A percentile compares a stretch with the other conserved stretches of the same genome.
Evolutionary conservation across 257 asterid genomes (phyloP).

Genomic region (Solanum phureja): DNA sequence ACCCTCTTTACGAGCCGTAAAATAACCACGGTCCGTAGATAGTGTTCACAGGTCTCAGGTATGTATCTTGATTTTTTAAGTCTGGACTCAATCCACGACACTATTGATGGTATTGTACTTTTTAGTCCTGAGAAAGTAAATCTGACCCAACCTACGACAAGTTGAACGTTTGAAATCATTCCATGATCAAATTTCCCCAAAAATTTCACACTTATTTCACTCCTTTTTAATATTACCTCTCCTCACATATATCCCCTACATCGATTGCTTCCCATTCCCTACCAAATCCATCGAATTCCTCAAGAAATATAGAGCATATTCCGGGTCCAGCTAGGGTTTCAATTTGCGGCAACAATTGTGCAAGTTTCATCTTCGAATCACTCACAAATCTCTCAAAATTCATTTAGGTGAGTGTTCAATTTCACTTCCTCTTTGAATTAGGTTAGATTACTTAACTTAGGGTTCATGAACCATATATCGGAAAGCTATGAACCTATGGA

Average conservation of each 20-base stretch:
- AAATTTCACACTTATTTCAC: too few species aligned
- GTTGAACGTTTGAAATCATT: not conserved
- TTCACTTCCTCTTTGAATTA: too few species aligned
- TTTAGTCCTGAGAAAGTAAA: not conserved
- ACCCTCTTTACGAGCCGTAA: not conserved
- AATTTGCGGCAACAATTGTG: not conserved
- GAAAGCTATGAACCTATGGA: not conserved
- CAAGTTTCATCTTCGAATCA: not conserved
- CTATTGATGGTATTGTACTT: not conserved
- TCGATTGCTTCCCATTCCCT: not conserved
- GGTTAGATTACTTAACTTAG: too few species aligned
- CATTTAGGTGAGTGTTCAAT: not conserved
- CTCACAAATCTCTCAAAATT: not conserved
- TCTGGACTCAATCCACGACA: not conserved
- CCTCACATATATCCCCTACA: not conserved
- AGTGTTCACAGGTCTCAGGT: not conserved
- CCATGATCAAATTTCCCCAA: not conserved
- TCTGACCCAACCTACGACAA: not conserved
- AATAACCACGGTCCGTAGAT: not conserved
- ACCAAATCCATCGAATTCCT: not conserved
- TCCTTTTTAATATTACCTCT: not conserved
- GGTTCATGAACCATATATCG: not conserved
- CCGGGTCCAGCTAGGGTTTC: not conserved
- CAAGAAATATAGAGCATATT: not conserved
- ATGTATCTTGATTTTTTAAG: not conserved